Evolutionary conservation across 192 early-diverging fungal genomes (phyloP).

Genomic region (Glomus cerebriforme): DNA sequence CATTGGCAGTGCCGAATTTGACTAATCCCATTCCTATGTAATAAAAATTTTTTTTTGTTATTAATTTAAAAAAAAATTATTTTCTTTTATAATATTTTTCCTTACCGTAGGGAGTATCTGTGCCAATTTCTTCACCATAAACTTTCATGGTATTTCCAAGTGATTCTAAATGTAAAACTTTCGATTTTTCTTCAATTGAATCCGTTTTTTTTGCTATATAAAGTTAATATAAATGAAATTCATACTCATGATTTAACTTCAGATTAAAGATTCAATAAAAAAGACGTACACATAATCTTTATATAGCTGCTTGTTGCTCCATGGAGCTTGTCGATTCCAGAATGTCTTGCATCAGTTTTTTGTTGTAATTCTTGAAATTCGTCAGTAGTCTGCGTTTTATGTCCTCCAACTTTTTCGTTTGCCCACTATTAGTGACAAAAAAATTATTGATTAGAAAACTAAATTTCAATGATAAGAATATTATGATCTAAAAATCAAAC

Average conservation of each 20-base stretch:
- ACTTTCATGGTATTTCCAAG: slow-evolving; percentile 65
- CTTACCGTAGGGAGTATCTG: slow-evolving; percentile 46
- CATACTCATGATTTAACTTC: background rate
- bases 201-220: slow-evolving; percentile 68
- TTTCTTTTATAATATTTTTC: slow-evolving; percentile 27
- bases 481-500: background rate
- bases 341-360: slow-evolving; percentile 67
- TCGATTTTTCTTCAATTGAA: slow-evolving; percentile 62
- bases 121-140: slow-evolving; percentile 54
- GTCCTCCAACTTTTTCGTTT: slow-evolving; percentile 78
- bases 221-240: background rate
- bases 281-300: slow-evolving; percentile 42
- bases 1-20: slow-evolving; percentile 51
- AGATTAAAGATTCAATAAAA: slow-evolving; percentile 22
- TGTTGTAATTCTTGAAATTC: slow-evolving; percentile 80
- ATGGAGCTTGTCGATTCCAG: slow-evolving; percentile 66
- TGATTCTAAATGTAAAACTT: slow-evolving; percentile 63
- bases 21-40: slow-evolving; percentile 52
- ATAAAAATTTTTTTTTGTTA: background rate
- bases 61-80: slow-evolving; percentile 2
- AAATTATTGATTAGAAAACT: background rate
- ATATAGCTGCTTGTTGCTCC: slow-evolving; percentile 54
- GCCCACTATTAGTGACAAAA: slow-evolving; percentile 52
- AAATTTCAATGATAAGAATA: background rate
- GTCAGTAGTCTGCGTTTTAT: slow-evolving; percentile 73